Conservation (phyloP, 2,329 filamentous ascomycete species). For the Spiromastix sp. region DNA sequence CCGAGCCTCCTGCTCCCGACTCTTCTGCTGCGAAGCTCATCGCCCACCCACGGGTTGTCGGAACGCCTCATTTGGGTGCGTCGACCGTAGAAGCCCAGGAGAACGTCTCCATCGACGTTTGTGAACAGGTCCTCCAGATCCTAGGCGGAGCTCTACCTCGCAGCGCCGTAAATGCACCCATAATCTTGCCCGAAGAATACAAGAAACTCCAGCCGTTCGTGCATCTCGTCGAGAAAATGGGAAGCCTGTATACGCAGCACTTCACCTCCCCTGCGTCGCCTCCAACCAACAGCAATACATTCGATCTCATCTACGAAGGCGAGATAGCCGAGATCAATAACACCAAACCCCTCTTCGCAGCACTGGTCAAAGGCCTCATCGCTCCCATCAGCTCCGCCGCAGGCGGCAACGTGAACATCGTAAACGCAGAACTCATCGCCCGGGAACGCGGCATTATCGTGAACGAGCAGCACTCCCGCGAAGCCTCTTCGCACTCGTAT, state of each 20-base stretch:
- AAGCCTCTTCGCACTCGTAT: conserved; percentile 52
- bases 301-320: conserved; percentile 69
- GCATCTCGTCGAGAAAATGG: conserved; percentile 67
- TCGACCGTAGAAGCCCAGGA: conserved; percentile 76
- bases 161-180: conserved; percentile 67
- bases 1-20: conserved; percentile 57
- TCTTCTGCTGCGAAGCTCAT: conserved; percentile 55
- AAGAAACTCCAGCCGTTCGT: conserved; percentile 69
- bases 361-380: conserved; percentile 66
- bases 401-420: conserved; percentile 65
- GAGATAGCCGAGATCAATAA: conserved; percentile 61
- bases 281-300: conserved; percentile 52
- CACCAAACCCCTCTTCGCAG: conserved; percentile 68
- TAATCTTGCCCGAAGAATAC: conserved; percentile 73
- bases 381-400: conserved; percentile 57
- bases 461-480: conserved; percentile 59
- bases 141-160: conserved; percentile 63
- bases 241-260: conserved; percentile 68
- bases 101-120: conserved; percentile 74
- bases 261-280: conserved; percentile 36
- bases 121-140: conserved; percentile 66
- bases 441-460: conserved; percentile 68
- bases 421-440: conserved; percentile 67
- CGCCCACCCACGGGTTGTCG: conserved; percentile 60
- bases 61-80: conserved; percentile 70